A percentile compares a stretch with the other conserved stretches of the same genome.
Conservation (phyloP, 31 red algal species). For the Bonnemaisonia californica region DNA sequence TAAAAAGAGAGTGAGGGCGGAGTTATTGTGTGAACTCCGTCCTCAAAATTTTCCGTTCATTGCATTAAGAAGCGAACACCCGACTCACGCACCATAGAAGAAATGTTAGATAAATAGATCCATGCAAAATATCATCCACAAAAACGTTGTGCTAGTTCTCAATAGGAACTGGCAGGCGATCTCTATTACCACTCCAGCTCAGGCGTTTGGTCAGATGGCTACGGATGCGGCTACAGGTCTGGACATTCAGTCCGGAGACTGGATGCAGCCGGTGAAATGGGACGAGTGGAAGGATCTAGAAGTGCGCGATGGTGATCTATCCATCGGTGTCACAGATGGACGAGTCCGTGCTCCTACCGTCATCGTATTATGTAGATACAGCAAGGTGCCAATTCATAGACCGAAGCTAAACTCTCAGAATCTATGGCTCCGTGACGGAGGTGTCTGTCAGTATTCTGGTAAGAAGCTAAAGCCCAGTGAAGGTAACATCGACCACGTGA, state of each 20-base stretch:
- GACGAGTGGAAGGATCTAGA: neutral
- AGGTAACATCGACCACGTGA: conserved; percentile 5
- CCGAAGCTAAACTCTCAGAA: neutral
- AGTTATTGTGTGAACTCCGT: too few relatives aligned
- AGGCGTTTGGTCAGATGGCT: conserved; percentile 1
- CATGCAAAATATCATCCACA: too few relatives aligned
- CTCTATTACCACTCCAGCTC: neutral
- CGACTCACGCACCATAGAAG: too few relatives aligned
- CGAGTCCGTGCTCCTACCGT: conserved; percentile 6
- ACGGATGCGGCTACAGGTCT: neutral
- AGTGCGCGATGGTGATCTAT: neutral
- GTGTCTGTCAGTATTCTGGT: neutral
- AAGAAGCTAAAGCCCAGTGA: neutral
- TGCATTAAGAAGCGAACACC: too few relatives aligned
- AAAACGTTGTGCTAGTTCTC: conserved; percentile 1
- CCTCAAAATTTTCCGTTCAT: too few relatives aligned
- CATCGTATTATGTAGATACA: neutral
- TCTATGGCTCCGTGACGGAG: neutral
- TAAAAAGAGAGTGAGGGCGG: too few relatives aligned
- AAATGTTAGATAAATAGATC: too few relatives aligned
- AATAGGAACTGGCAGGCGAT: conserved; percentile 7
- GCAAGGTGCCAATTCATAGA: neutral
- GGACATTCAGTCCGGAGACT: conserved; percentile 1
- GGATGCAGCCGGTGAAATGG: neutral
- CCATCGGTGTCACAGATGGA: conserved; percentile 1